Conservation (phyloP, 345 rosid genomes). For the Hevea brasiliensis region DNA sequence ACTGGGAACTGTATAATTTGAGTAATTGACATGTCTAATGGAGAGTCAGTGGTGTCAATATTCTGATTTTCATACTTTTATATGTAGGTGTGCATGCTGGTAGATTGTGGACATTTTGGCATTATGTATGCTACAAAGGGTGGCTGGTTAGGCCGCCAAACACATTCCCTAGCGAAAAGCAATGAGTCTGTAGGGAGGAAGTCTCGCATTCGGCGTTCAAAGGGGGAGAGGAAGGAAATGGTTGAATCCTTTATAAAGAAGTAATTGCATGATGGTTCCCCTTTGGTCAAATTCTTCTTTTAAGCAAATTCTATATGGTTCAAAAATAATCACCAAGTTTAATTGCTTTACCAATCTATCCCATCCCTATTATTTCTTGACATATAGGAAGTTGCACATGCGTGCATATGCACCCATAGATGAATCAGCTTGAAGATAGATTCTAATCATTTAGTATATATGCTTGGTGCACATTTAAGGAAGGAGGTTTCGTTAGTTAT, state of each 20-base stretch:
- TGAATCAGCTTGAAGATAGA: background rate
- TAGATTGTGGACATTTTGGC: slow-evolving; percentile 17
- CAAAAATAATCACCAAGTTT: background rate
- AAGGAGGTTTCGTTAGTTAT: background rate
- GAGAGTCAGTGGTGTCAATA: background rate
- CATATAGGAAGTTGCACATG: background rate
- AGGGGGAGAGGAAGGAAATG: slow-evolving; percentile 86
- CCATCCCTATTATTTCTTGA: background rate
- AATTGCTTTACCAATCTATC: background rate
- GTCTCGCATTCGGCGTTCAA: slow-evolving; percentile 83
- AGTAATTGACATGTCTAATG: no score
- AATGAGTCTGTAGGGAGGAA: slow-evolving; percentile 71
- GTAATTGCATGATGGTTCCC: slow-evolving; percentile 40
- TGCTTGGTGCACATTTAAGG: background rate
- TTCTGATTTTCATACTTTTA: background rate
- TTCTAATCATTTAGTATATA: background rate
- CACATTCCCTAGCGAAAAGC: slow-evolving; percentile 72
- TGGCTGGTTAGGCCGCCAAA: slow-evolving; percentile 56
- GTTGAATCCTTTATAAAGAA: slow-evolving; percentile 79
- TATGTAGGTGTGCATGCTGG: slow-evolving; percentile 21
- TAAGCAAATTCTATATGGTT: slow-evolving; percentile 3
- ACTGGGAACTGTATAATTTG: no score
- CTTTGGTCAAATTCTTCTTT: slow-evolving; percentile 21
- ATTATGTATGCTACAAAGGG: slow-evolving; percentile 73
- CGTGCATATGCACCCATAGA: background rate